phyloP scores from a whole-genome alignment of 495 filamentous ascomycete genomes.

The Penicillium crystallinum region DNA sequence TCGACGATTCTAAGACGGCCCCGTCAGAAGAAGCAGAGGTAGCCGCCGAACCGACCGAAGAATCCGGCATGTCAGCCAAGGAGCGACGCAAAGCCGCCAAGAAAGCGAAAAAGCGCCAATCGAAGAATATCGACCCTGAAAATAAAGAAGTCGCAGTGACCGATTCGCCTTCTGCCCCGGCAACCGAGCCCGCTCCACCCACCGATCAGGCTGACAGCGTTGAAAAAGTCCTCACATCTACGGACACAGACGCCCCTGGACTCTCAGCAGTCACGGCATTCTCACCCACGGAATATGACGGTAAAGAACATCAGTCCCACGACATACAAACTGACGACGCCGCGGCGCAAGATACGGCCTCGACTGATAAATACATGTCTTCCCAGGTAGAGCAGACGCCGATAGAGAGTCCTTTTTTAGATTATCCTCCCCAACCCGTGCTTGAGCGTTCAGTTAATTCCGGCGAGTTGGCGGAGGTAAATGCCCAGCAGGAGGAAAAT shows the following conservation, averaged over 20 bases:
- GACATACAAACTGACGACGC: conserved; percentile 33
- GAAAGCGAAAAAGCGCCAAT: conserved; percentile 44
- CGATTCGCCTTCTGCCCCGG: conserved; percentile 1
- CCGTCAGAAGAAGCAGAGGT: conserved; percentile 11
- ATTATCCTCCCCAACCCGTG: conserved; percentile 34
- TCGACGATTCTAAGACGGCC: conserved; percentile 7
- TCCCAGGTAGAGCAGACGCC: conserved; percentile 45
- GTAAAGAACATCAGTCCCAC: conserved; percentile 49
- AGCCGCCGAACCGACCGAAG: conserved; percentile 21
- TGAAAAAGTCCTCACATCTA: conserved; percentile 4
- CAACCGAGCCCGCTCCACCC: conserved; percentile 1
- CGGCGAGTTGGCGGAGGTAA: conserved; percentile 14
- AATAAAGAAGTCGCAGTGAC: conserved; percentile 6
- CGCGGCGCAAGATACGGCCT: conserved; percentile 38
- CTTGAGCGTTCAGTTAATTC: conserved; percentile 27
- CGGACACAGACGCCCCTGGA: conserved; percentile 25
- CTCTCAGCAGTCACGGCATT: conserved; percentile 28
- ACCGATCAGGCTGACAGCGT: conserved; percentile 11
- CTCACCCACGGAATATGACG: conserved; percentile 44
- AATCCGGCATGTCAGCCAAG: conserved; percentile 29
- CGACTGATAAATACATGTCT: conserved; percentile 48
- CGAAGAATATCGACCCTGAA: conserved; percentile 23
- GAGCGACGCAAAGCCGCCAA: conserved; percentile 44
- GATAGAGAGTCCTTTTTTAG: conserved; percentile 32
- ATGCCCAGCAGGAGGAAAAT: conserved; percentile 10